These are phyloP conservation scores for Tremella fuciformis DNA, from an alignment of 768 basidiomycete genomes.

Conservation along the genomic window DNA sequence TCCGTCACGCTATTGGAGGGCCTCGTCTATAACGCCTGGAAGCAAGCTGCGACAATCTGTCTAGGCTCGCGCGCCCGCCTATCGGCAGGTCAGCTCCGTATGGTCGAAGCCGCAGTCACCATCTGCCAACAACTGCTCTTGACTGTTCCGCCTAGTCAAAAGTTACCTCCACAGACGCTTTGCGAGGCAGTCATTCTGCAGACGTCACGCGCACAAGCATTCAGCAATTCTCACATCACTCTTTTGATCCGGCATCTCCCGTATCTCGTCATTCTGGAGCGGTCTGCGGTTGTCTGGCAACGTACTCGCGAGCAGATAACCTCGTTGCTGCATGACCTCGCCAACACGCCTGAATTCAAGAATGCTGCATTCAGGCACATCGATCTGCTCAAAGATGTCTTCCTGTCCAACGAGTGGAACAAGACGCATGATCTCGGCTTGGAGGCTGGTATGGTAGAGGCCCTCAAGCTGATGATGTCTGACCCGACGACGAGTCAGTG, in stretches of 20 bases:
- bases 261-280: constrained; percentile 33
- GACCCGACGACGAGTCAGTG: constrained; percentile 21
- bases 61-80: constrained; percentile 19
- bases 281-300: constrained; percentile 9
- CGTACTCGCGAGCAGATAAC: constrained; percentile 15
- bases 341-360: constrained; percentile 41
- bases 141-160: constrained; percentile 15
- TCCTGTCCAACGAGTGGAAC: constrained; percentile 41
- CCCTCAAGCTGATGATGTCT: constrained; percentile 44
- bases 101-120: constrained; percentile 23
- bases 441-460: constrained; percentile 46
- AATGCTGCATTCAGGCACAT: constrained; percentile 45
- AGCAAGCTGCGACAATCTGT: constrained; percentile 15
- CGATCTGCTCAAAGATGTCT: constrained; percentile 44
- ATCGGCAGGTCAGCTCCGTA: constrained; percentile 16
- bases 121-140: constrained; percentile 34
- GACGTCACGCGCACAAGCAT: constrained; percentile 27
- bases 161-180: constrained; percentile 24
- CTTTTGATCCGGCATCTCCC: constrained; percentile 42
- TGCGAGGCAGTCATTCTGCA: constrained; percentile 31
- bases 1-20: constrained; percentile 22
- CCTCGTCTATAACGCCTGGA: constrained; percentile 30
- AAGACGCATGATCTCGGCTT: constrained; percentile 18
- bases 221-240: constrained; percentile 23
- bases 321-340: constrained; percentile 22